Percentiles rank a stretch among this genome's conserved stretches.
phyloP scores from a whole-genome alignment of 345 rosid species.

The Salix arbutifolia region DNA sequence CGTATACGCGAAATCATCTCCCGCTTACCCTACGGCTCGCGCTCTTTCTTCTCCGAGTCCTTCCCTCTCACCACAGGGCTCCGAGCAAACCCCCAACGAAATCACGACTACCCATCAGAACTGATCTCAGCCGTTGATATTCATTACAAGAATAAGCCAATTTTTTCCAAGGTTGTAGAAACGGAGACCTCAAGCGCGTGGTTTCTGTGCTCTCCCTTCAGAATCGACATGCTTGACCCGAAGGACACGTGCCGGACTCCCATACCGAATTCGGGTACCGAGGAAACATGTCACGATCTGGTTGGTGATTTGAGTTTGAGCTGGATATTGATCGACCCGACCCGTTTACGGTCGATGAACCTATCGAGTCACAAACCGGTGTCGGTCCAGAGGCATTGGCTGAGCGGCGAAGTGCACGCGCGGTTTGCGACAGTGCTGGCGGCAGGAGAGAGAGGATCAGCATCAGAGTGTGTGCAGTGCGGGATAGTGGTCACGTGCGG shows the following conservation, averaged over 20 bases:
- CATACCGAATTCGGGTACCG: constrained; percentile 33
- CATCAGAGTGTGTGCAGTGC: constrained; percentile 39
- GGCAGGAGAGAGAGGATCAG: constrained; percentile 22
- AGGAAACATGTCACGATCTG: constrained; percentile 36
- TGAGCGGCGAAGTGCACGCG: constrained; percentile 63
- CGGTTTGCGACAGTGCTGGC: constrained; percentile 37
- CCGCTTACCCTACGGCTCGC: constrained; percentile 43
- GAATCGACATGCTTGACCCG: constrained; percentile 58
- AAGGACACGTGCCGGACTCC: constrained; percentile 56
- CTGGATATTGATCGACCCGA: constrained; percentile 69
- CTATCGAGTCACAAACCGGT: constrained; percentile 66
- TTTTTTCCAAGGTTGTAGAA: constrained; percentile 49
- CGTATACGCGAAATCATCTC: constrained; percentile 34
- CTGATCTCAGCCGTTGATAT: constrained; percentile 73
- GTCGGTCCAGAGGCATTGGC: constrained; percentile 64
- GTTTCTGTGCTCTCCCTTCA: constrained; percentile 70
- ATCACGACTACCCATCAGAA: constrained; percentile 16
- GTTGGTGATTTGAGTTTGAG: constrained; percentile 46
- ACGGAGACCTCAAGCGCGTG: constrained; percentile 57
- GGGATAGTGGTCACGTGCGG: constrained; percentile 57
- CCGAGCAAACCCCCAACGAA: background rate
- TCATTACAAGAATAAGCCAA: constrained; percentile 33
- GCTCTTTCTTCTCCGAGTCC: constrained; percentile 68
- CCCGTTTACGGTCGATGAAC: constrained; percentile 50
- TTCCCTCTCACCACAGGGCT: constrained; percentile 20